Percentiles rank a stretch among this genome's conserved stretches.
phyloP scores from a whole-genome alignment of 352 stramenopile species.

The Globisporangium cylindrosporum region DNA sequence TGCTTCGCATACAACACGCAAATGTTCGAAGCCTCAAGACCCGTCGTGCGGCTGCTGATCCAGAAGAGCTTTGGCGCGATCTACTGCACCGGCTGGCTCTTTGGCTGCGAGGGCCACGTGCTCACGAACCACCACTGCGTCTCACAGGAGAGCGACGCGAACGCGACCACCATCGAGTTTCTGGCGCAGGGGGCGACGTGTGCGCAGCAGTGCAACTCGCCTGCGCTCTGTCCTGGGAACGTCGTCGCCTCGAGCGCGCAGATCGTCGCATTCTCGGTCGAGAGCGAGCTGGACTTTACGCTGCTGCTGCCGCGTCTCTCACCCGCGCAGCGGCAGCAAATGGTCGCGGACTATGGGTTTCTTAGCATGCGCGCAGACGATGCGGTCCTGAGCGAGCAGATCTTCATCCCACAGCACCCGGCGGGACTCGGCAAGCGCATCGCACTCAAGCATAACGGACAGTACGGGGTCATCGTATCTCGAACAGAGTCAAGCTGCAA shows the following conservation, averaged over 20 bases:
- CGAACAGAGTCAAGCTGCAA: slow-evolving; percentile 35
- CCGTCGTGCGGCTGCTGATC: slow-evolving; percentile 38
- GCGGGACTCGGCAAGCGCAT: slow-evolving; percentile 44
- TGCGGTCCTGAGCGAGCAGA: slow-evolving; percentile 26
- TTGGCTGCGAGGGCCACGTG: slow-evolving; percentile 53
- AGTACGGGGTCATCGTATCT: slow-evolving; percentile 29
- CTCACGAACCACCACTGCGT: slow-evolving; percentile 66
- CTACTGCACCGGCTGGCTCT: slow-evolving; percentile 53
- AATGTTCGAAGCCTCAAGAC: slow-evolving; percentile 21
- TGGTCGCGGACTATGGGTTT: slow-evolving; percentile 40
- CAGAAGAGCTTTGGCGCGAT: slow-evolving; percentile 36
- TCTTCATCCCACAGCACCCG: slow-evolving; percentile 62
- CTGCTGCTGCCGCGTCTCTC: slow-evolving; percentile 31
- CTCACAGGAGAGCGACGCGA: slow-evolving; percentile 24
- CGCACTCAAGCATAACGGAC: slow-evolving; percentile 32
- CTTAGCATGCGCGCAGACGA: slow-evolving; percentile 27
- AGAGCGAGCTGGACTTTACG: slow-evolving; percentile 33
- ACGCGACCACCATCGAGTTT: slow-evolving; percentile 42
- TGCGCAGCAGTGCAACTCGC: slow-evolving; percentile 22
- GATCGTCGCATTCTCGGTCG: slow-evolving; percentile 31
- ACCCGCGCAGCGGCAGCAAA: slow-evolving; percentile 6
- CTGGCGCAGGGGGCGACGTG: slow-evolving; percentile 30
- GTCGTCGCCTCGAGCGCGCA: slow-evolving; percentile 29
- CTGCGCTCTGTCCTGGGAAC: slow-evolving; percentile 29
- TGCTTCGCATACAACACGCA: slow-evolving; percentile 20